These are phyloP conservation scores for Wilcoxina mikolae DNA, from an alignment of 495 filamentous ascomycete genomes.

Conservation along the genomic window DNA sequence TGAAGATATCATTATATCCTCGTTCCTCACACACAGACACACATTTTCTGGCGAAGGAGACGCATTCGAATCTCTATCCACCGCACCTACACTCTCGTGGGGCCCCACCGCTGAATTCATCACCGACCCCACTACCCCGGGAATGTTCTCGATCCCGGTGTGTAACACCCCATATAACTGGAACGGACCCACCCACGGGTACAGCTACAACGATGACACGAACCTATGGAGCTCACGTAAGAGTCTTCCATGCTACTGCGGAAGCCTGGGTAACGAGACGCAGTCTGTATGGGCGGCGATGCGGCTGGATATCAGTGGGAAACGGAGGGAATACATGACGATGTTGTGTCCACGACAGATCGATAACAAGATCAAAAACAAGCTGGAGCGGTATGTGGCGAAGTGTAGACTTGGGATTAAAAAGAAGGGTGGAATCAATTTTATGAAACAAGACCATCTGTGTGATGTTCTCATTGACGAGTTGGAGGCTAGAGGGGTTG, in stretches of 20 bases:
- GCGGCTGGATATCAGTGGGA: constrained; percentile 11
- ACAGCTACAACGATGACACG: constrained; percentile 9
- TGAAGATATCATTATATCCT: constrained; percentile 18
- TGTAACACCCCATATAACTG: constrained; percentile 23
- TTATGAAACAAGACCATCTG: constrained; percentile 11
- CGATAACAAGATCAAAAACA: constrained; percentile 13
- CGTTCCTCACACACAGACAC: constrained; percentile 1
- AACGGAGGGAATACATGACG: constrained; percentile 13
- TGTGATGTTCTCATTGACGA: constrained; percentile 18
- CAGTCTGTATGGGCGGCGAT: constrained; percentile 15
- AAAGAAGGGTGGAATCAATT: constrained; percentile 1
- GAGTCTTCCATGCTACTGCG: constrained; percentile 23
- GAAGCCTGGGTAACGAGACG: constrained; percentile 20
- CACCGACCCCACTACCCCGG: constrained; percentile 13
- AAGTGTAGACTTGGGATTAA: constrained; percentile 17
- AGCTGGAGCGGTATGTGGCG: constrained; percentile 21
- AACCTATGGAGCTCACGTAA: constrained; percentile 12
- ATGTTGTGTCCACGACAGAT: constrained; percentile 22
- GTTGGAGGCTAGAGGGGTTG: constrained; percentile 12
- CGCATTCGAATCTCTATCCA: background rate
- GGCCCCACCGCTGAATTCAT: constrained; percentile 16
- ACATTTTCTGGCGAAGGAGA: background rate
- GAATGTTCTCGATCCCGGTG: constrained; percentile 24
- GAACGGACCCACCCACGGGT: constrained; percentile 20
- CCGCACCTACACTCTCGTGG: constrained; percentile 8